These are phyloP conservation scores for Plasmodium vinckei DNA, from an alignment of 169 alveolate genomes.

Conservation along the genomic window DNA sequence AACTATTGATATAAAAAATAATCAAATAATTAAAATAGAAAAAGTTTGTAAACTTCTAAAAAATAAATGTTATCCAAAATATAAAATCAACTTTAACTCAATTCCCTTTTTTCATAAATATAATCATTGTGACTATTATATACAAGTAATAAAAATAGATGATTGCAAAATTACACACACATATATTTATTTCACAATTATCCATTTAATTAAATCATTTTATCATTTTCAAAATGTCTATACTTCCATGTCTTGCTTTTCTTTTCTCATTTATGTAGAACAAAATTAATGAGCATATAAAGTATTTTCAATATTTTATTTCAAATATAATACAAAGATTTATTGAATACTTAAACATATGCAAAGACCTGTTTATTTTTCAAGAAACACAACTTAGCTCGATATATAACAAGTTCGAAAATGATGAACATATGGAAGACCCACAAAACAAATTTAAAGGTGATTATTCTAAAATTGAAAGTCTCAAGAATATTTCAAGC, in stretches of 20 bases:
- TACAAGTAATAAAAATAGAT: conserved; percentile 28
- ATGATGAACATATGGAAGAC: background rate
- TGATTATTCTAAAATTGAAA: conserved; percentile 22
- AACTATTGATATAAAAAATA: conserved; percentile 28
- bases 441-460: background rate
- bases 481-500: conserved; percentile 23
- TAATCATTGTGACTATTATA: conserved; percentile 16
- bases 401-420: conserved; percentile 17
- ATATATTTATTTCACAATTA: background rate
- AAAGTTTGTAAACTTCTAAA: conserved; percentile 13
- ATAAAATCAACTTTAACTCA: conserved; percentile 26
- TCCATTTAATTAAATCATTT: background rate
- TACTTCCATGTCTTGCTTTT: background rate
- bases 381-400: conserved; percentile 10
- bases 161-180: background rate
- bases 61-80: conserved; percentile 41
- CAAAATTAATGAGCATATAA: conserved; percentile 20
- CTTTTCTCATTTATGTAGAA: conserved; percentile 1
- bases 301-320: conserved; percentile 16
- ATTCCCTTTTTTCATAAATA: conserved; percentile 32
- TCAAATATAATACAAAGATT: conserved; percentile 21
- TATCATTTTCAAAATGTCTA: background rate
- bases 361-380: conserved; percentile 39
- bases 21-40: conserved; percentile 20
- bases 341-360: conserved; percentile 6